Evolutionary conservation across 2,329 filamentous ascomycete genomes (phyloP), one percentile per base, ranked within the genome.

Genomic region (Orbilia quercus): DNA sequence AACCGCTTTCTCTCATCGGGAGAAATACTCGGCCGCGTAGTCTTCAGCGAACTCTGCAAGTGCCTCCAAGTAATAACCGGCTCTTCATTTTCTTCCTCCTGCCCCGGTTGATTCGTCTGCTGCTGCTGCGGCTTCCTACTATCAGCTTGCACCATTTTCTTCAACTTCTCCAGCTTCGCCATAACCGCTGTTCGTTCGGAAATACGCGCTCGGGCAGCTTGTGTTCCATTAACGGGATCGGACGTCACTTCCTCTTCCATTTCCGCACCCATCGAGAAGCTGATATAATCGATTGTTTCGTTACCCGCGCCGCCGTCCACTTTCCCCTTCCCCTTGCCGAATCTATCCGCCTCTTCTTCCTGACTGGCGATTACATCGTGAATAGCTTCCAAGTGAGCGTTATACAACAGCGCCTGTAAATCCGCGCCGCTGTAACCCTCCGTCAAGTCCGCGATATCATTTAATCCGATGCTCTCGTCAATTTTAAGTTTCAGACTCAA

Each of bases 321-420:
- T 81, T 80, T 75, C 48, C 67, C 75, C 58, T 77, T 79, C 16
- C 73, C 72, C n/a, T 78, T 60, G 20, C 81, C 78, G 20, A 76
- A 74, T 50, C 79, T 80, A 5, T 76, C 73, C 7, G 75, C 76
- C 23, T 78, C 77, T 25, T 79, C 77, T 34, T 85, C 83, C 28
- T 87, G 83, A 77, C 89, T 87, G 60, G 88, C 89, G 0, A 99
- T 86, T 1, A 96, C 88, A 76, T 97, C 93, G 79, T 99, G 95
- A 75, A 99, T 97, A 25, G 95, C 95, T 82, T 98, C 94, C 4
- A 99, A 85, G 80, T 99, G 95, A 0, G 95, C 93, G 77, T 99
- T 99, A 78, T 96, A 97, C 45, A 98, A 89, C 5, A 99, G 86
- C 0, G 94, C 95, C 80, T 99, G 95, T 2, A 99, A 84, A 82